These are phyloP conservation scores for Ceratocystis lukuohia DNA, from an alignment of 2,329 filamentous ascomycete genomes.

Conservation along the genomic window DNA sequence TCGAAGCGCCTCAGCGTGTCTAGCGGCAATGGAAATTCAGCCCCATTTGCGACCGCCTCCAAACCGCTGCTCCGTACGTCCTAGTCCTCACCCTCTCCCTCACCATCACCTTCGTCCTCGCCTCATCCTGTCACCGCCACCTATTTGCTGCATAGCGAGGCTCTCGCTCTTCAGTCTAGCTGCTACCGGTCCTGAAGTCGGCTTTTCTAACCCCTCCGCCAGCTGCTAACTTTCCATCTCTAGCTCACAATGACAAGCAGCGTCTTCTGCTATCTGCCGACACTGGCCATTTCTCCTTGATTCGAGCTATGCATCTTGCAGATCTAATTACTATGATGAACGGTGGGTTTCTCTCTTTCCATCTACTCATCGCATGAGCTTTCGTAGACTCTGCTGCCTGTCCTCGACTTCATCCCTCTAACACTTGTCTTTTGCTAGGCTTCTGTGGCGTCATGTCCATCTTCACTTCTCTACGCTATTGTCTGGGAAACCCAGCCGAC, in stretches of 20 bases:
- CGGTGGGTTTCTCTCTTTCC: constrained; percentile 33
- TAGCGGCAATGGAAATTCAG: constrained; percentile 33
- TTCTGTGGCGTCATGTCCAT: constrained; percentile 91
- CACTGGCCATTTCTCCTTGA: constrained; percentile 58
- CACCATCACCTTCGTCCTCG: not conserved
- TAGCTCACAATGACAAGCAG: constrained; percentile 57
- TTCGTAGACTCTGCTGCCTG: not conserved
- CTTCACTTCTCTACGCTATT: constrained; percentile 89
- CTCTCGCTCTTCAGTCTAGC: not conserved
- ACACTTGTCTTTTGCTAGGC: constrained; percentile 30
- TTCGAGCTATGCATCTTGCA: constrained; percentile 61
- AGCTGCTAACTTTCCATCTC: not conserved
- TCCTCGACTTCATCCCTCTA: not conserved
- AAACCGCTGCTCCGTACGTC: constrained; percentile 25
- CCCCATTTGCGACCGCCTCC: constrained; percentile 13
- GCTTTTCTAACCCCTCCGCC: not conserved
- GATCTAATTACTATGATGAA: constrained; percentile 76
- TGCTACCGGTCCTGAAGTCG: not conserved
- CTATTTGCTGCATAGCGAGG: too few relatives aligned
- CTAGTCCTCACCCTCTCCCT: not conserved
- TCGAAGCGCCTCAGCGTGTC: constrained; percentile 45
- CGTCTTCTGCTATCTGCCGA: constrained; percentile 57
- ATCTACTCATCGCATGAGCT: not conserved
- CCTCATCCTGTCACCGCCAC: not conserved
- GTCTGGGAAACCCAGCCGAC: constrained; percentile 54